Base-by-base conservation (phyloP, 306 rosid species). In the Hippophae gyantsensis region DNA sequence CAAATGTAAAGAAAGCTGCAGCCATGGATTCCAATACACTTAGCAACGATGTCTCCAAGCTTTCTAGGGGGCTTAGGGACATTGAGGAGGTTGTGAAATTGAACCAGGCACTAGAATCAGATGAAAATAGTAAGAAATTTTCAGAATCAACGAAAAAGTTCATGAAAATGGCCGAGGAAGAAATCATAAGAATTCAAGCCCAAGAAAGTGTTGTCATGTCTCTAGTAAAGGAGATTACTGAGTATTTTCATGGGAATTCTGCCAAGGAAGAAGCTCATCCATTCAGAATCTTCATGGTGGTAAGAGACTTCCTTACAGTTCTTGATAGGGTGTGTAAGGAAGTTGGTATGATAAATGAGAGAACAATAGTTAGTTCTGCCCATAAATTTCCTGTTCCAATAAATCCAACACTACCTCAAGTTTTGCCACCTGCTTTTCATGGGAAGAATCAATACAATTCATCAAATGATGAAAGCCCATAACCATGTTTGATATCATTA, bases 261-360 rank as follows among this genome's bases (percentile, higher is more conserved):
- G 69, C 99, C 0, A 92, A 78, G 72, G 99, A 88, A 87, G 99
- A 88, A 72, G 96, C 99, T 76, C 96, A 92, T 74, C 99, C 99
- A 0, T 88, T 88, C 59, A 77, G 99, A 80, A 92, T 92, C 65
- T 92, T 88, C 82, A 60, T 80, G 88, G 96, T 92, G 56, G 99
- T 92, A 45, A 74, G 99, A 69, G 96, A 92, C 75, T 88, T 92
- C 48, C 79, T 92, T 10, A 52, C 76, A 0, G 68, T 78, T 62
- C 93, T 92, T 7, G 99, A 92, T 14, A 70, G 93, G 42, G 96
- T 92, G 11, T 92, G 99, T 77, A 92, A 84, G 77, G 99, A 92
- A 77, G 99, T 92, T 5, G 88, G 95, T 7, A 75, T 69, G 86
- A 72, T 88, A 45, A 92, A 92, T 48, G 94, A 86, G 74, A 75